Percentiles rank a stretch among this genome's conserved stretches.
Evolutionary conservation across 2,329 filamentous ascomycete genomes (phyloP).

Genomic region (Balansia obtecta): DNA sequence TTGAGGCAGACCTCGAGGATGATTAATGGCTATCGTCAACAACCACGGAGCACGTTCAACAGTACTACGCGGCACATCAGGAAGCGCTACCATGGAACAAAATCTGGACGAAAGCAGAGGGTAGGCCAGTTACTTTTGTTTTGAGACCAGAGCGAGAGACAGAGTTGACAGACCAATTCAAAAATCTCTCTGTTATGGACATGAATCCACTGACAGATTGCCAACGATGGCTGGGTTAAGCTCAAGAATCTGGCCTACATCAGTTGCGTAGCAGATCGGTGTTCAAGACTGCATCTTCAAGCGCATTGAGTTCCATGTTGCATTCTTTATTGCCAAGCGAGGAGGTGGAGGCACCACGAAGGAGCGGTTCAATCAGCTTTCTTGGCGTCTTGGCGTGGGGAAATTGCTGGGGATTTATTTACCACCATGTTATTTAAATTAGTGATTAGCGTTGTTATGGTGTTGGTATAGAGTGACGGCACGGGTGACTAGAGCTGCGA

Average conservation of each 20-base stretch:
- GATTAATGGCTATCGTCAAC: slow-evolving; percentile 1
- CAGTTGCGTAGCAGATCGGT: slow-evolving; percentile 7
- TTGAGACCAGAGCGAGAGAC: slow-evolving; percentile 1
- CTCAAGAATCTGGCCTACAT: slow-evolving; percentile 7
- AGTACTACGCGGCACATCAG: slow-evolving; percentile 3
- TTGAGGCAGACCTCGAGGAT: slow-evolving; percentile 5
- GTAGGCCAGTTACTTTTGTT: not conserved
- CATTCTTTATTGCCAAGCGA: too few relatives aligned
- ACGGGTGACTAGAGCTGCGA: too few relatives aligned
- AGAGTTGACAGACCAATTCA: slow-evolving; percentile 4
- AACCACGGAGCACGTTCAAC: not conserved
- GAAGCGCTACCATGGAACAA: not conserved
- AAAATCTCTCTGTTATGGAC: slow-evolving; percentile 5
- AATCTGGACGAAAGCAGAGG: not conserved
- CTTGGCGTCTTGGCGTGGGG: too few relatives aligned
- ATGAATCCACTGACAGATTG: slow-evolving; percentile 4
- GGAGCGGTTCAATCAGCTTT: too few relatives aligned
- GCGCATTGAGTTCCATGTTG: slow-evolving; percentile 14
- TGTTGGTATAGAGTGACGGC: too few relatives aligned
- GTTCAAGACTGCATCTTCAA: slow-evolving; percentile 10
- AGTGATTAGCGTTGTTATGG: too few relatives aligned
- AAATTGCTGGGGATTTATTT: too few relatives aligned
- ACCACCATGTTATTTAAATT: too few relatives aligned
- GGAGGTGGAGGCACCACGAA: too few relatives aligned
- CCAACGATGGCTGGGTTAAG: slow-evolving; percentile 5